Percentiles rank a stretch among this genome's conserved stretches.
These are phyloP conservation scores for Epichloe baconii DNA, from an alignment of 2,329 filamentous ascomycete genomes.

Conservation along the genomic window DNA sequence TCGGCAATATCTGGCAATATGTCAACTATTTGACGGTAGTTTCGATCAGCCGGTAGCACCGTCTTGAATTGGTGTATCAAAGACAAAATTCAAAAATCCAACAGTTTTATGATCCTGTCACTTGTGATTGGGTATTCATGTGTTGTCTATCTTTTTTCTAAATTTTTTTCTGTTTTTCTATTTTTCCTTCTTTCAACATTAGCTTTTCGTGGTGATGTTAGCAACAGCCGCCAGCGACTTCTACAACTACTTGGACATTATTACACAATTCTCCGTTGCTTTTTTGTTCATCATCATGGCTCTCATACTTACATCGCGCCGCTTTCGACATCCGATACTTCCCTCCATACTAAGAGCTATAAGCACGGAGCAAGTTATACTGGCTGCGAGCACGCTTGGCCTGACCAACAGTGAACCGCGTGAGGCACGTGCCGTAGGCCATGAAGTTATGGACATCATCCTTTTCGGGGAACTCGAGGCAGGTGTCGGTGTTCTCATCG, in stretches of 20 bases:
- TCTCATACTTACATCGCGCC: neutral
- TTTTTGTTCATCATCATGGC: neutral
- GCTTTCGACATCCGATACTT: neutral
- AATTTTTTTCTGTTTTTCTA: too few species aligned
- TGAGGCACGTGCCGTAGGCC: constrained; percentile 9
- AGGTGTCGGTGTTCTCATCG: constrained; percentile 16
- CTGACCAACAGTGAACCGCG: constrained; percentile 1
- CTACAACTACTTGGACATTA: neutral
- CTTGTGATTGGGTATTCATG: too few species aligned
- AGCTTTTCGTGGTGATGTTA: neutral
- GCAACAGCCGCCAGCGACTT: neutral
- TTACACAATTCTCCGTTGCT: neutral
- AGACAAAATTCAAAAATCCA: too few species aligned
- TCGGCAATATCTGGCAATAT: too few species aligned
- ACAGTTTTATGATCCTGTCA: too few species aligned
- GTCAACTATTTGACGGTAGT: too few species aligned
- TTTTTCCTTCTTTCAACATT: neutral
- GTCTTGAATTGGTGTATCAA: too few species aligned
- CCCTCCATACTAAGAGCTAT: too few species aligned
- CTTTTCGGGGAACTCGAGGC: constrained; percentile 11
- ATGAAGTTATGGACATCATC: constrained; percentile 19
- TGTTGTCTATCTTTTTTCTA: too few species aligned
- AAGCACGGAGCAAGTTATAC: neutral
- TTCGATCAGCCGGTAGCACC: too few species aligned
- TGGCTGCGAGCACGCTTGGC: neutral